Evolutionary conservation across 768 basidiomycete species (phyloP), one percentile per base, ranked within the genome.

Genomic region (Lentinula aciculospora): DNA sequence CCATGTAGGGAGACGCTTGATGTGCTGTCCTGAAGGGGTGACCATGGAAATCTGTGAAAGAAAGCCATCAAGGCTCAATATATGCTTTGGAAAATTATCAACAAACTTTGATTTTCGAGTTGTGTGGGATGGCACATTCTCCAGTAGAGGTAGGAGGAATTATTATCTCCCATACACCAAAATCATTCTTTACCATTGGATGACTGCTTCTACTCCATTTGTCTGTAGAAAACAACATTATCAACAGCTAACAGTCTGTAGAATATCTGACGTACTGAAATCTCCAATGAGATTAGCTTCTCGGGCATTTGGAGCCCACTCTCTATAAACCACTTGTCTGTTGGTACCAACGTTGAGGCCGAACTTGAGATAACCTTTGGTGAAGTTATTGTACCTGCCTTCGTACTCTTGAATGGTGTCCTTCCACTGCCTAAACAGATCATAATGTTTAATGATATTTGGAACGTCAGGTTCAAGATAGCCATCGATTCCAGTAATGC

Each of bases 1-100:
- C 97, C 96, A 99, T 3, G 90, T 85, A 4, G 97, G 96, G 39
- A 98, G 69, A 36, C 95, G 86, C 68, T 99, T 96, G 60, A 97
- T 89, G 32, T 92, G 86, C 62, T 83, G 76, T 12, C 91, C 89
- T 40, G 75, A 76, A 0, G 88, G 85, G 17, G 85, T 67, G 53
- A 94, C 80, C 91, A 99, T 90, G 31, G 95, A 95, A 61, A 98
- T 89, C 94, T 97, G 58, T 17, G 34, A 49, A 29, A 47, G 42
- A 21, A 34, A 58, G 21, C 44, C 13, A 15, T 37, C 39, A 12
- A n/a, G 49, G 55, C 53, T 54, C 53, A 3, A 57, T 40, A 31
- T 51, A 21, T n/a, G 36, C 23, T 45, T 29, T 49, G 47, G 29
- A 5, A 58, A 46, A 53, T 10, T n/a, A 48, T 45, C 45, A 49